Evolutionary conservation across 2,329 filamentous ascomycete genomes (phyloP).

Genomic region (Diaporthe vaccinii): DNA sequence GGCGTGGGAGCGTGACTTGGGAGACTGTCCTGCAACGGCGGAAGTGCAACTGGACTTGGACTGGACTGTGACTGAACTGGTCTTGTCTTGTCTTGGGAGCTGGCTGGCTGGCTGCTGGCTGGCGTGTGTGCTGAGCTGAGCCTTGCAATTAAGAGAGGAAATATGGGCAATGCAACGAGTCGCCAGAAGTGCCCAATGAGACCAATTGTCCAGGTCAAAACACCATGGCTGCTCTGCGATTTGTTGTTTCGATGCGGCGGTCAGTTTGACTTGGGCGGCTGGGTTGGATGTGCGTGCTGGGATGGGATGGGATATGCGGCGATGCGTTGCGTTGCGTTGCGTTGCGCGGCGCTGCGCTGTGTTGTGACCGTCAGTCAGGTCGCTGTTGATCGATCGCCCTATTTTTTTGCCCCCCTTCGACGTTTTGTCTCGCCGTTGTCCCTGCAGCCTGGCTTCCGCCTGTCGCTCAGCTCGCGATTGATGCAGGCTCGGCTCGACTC

Average conservation of each 20-base stretch:
- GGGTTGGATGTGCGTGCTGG: slow-evolving; percentile 33
- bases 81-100: slow-evolving; percentile 7
- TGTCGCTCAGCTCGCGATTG: slow-evolving; percentile 18
- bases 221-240: slow-evolving; percentile 60
- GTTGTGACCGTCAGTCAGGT: slow-evolving; percentile 16
- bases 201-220: slow-evolving; percentile 49
- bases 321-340: slow-evolving; percentile 15
- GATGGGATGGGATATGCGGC: slow-evolving; percentile 32
- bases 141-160: slow-evolving; percentile 30
- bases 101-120: background rate
- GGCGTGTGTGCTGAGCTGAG: slow-evolving; percentile 21
- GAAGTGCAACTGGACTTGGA: slow-evolving; percentile 6
- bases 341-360: slow-evolving; percentile 11
- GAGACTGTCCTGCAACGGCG: slow-evolving; percentile 1
- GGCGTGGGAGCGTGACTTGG: slow-evolving; percentile 15
- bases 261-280: slow-evolving; percentile 41
- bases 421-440: slow-evolving; percentile 10
- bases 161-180: slow-evolving; percentile 36
- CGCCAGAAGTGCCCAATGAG: slow-evolving; percentile 51
- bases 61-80: slow-evolving; percentile 1
- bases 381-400: slow-evolving; percentile 36
- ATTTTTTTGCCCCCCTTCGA: slow-evolving; percentile 35
- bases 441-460: slow-evolving; percentile 20
- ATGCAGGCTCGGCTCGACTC: slow-evolving; percentile 9
- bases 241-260: slow-evolving; percentile 49